These are phyloP conservation scores for Trichothecium sympodiale DNA, from an alignment of 2,329 filamentous ascomycete genomes.

Conservation along the genomic window DNA sequence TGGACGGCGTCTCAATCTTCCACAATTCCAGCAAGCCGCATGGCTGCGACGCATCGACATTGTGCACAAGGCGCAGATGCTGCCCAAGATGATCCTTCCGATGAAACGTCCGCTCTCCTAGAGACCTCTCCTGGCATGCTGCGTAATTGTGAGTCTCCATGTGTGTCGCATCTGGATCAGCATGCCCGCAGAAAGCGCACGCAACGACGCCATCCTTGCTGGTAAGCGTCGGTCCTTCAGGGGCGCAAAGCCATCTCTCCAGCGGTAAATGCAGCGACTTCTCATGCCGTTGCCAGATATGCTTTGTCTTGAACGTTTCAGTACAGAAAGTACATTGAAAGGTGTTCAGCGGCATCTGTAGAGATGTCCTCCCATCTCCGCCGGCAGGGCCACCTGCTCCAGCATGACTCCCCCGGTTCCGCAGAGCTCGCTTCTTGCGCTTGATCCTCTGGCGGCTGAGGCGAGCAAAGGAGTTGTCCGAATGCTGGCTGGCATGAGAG, in stretches of 20 bases:
- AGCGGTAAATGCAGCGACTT: slow-evolving; percentile 33
- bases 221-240: slow-evolving; percentile 20
- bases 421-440: slow-evolving; percentile 3
- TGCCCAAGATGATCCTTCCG: slow-evolving; percentile 32
- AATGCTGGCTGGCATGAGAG: slow-evolving; percentile 38
- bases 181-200: slow-evolving; percentile 26
- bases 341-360: slow-evolving; percentile 6
- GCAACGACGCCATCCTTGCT: slow-evolving; percentile 26
- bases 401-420: background rate
- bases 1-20: slow-evolving; percentile 21
- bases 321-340: slow-evolving; percentile 37
- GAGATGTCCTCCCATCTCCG: slow-evolving; percentile 2
- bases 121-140: slow-evolving; percentile 37
- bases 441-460: slow-evolving; percentile 29
- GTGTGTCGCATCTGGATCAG: slow-evolving; percentile 19
- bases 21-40: slow-evolving; percentile 14
- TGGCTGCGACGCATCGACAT: slow-evolving; percentile 18
- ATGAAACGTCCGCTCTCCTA: slow-evolving; percentile 30
- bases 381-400: too few relatives aligned
- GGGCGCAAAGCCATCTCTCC: slow-evolving; percentile 33
- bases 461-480: slow-evolving; percentile 27
- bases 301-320: slow-evolving; percentile 31
- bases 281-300: slow-evolving; percentile 40
- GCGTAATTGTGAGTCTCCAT: slow-evolving; percentile 25
- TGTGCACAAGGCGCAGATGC: slow-evolving; percentile 29